Evolutionary conservation across 768 basidiomycete species (phyloP).

Genomic region (Pulveroboletus sp.): DNA sequence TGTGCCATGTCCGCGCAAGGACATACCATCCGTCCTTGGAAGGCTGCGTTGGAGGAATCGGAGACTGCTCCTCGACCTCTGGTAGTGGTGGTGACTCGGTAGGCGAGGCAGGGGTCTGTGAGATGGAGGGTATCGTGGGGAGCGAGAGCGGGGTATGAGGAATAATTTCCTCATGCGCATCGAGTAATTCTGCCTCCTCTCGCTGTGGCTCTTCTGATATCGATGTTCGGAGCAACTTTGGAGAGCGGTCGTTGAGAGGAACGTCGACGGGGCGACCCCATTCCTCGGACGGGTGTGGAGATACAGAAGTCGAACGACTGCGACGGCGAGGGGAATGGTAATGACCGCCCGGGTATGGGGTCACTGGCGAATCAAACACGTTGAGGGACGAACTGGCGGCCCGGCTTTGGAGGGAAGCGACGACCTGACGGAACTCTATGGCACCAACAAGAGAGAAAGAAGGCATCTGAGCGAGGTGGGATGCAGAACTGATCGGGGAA

Average conservation of each 20-base stretch:
- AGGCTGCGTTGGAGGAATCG: slow-evolving; percentile 38
- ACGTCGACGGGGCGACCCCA: slow-evolving; percentile 52
- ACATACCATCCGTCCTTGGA: slow-evolving; percentile 33
- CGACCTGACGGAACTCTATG: slow-evolving; percentile 91
- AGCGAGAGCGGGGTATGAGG: slow-evolving; percentile 21
- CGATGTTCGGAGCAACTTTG: slow-evolving; percentile 31
- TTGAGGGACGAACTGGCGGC: slow-evolving; percentile 55
- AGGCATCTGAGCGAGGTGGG: slow-evolving; percentile 53
- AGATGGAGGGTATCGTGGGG: slow-evolving; percentile 50
- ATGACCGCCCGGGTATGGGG: slow-evolving; percentile 74
- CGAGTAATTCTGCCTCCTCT: slow-evolving; percentile 8
- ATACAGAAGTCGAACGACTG: slow-evolving; percentile 30
- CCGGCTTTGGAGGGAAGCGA: slow-evolving; percentile 72
- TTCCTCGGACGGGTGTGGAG: slow-evolving; percentile 35
- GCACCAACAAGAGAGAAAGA: slow-evolving; percentile 93
- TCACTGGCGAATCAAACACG: slow-evolving; percentile 62
- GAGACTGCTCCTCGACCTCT: slow-evolving; percentile 43
- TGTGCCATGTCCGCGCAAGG: slow-evolving; percentile 46
- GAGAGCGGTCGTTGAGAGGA: slow-evolving; percentile 50
- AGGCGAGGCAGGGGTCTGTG: slow-evolving; percentile 49
- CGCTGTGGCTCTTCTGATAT: slow-evolving; percentile 16
- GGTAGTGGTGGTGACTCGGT: slow-evolving; percentile 38
- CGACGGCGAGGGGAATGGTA: slow-evolving; percentile 46
- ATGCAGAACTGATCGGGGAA: slow-evolving; percentile 41
- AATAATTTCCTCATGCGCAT: slow-evolving; percentile 11